Evolutionary conservation across 257 asterid species (phyloP).

Genomic region (Schizonepeta tenuifolia): DNA sequence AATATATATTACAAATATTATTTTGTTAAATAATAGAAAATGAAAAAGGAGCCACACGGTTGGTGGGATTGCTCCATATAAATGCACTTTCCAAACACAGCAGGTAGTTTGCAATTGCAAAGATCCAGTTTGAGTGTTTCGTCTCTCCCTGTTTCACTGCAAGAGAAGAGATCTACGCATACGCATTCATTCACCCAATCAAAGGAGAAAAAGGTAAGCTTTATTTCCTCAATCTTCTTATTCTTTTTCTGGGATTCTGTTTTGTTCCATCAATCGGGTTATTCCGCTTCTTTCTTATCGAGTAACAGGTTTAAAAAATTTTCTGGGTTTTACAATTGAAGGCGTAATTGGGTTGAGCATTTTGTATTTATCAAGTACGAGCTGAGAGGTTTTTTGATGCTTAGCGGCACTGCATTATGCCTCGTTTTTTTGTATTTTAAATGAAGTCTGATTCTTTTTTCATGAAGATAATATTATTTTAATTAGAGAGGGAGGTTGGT

Average conservation of each 20-base stretch:
- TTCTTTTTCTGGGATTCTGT: background rate
- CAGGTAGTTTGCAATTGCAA: background rate
- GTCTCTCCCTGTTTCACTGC: conserved; percentile 4
- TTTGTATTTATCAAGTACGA: background rate
- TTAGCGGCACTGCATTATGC: background rate
- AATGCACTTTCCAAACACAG: conserved; percentile 1
- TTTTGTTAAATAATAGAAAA: background rate
- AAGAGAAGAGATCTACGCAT: conserved; percentile 6
- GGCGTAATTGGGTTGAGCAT: background rate
- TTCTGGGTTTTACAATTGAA: background rate
- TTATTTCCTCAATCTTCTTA: background rate
- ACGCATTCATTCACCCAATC: conserved; percentile 15
- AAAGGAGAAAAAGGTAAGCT: background rate
- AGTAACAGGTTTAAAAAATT: background rate
- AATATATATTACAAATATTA: too few relatives aligned
- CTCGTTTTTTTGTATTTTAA: background rate
- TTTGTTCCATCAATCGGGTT: conserved; percentile 14
- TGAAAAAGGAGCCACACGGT: background rate
- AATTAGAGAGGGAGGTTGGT: background rate
- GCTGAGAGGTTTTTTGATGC: background rate
- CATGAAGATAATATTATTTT: background rate
- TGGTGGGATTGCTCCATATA: background rate
- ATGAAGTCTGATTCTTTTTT: background rate
- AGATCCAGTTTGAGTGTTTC: conserved; percentile 15
- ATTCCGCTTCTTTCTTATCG: background rate